Evolutionary conservation across 2,329 filamentous ascomycete genomes (phyloP).

Genomic region (Escovopsis sp.): DNA sequence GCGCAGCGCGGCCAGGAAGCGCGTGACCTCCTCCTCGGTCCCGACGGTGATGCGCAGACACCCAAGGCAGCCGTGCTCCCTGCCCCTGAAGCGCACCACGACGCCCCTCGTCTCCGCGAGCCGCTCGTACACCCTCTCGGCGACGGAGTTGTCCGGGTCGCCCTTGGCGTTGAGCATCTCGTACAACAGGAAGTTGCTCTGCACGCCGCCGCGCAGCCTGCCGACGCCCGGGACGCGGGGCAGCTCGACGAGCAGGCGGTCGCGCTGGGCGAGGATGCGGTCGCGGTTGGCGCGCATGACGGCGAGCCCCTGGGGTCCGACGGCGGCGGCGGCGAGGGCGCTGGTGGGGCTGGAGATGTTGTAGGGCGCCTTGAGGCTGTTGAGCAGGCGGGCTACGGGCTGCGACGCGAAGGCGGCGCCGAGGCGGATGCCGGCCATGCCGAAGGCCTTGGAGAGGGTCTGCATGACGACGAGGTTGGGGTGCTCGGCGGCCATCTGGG

Average conservation of each 20-base stretch:
- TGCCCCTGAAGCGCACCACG: conserved; percentile 85
- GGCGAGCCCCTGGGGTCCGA: conserved; percentile 49
- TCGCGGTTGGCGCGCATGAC: conserved; percentile 58
- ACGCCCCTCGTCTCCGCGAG: conserved; percentile 80
- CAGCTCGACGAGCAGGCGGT: conserved; percentile 60
- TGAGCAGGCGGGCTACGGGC: conserved; percentile 65
- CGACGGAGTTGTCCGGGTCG: conserved; percentile 63
- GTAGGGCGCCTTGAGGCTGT: conserved; percentile 91
- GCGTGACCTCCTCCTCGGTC: conserved; percentile 71
- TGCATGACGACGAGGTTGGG: conserved; percentile 97
- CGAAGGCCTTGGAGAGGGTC: conserved; percentile 95
- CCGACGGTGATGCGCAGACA: conserved; percentile 88
- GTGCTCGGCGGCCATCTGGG: conserved; percentile 83
- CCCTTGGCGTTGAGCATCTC: conserved; percentile 67
- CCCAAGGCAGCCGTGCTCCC: conserved; percentile 77
- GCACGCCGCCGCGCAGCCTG: conserved; percentile 61
- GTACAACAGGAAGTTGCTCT: conserved; percentile 81
- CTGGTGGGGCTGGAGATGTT: conserved; percentile 85
- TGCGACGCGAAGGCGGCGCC: conserved; percentile 71
- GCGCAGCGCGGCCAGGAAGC: conserved; percentile 57
- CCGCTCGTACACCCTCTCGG: conserved; percentile 66
- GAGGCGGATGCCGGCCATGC: conserved; percentile 81
- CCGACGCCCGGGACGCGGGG: conserved; percentile 67
- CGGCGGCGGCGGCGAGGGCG: conserved; percentile 59
- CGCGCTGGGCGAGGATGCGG: conserved; percentile 60